Percentiles rank a stretch among this genome's conserved stretches.
Conservation (phyloP, 2,329 filamentous ascomycete genomes). For the Aspergillus pseudotamarii region DNA sequence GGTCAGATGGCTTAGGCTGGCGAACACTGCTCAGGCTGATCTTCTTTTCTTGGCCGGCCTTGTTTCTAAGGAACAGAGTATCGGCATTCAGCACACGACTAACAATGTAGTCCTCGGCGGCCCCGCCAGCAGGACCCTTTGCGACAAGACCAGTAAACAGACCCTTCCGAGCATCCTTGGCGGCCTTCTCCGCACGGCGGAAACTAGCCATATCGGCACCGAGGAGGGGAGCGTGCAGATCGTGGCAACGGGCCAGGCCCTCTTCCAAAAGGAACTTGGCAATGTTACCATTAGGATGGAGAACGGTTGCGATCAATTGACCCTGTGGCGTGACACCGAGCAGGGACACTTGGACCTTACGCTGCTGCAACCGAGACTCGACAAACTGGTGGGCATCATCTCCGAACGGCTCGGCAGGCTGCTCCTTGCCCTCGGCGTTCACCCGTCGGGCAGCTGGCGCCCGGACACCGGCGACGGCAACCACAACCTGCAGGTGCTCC, state of each 20-base stretch:
- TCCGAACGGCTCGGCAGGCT: slow-evolving; percentile 84
- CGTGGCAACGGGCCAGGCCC: slow-evolving; percentile 87
- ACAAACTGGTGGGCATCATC: slow-evolving; percentile 88
- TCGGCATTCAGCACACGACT: slow-evolving; percentile 86
- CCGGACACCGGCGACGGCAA: slow-evolving; percentile 85
- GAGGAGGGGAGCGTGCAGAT: slow-evolving; percentile 92
- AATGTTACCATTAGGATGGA: slow-evolving; percentile 91
- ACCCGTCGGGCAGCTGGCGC: slow-evolving; percentile 86
- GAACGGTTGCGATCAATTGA: slow-evolving; percentile 82
- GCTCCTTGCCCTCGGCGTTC: slow-evolving; percentile 76
- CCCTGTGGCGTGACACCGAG: slow-evolving; percentile 87
- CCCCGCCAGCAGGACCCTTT: slow-evolving; percentile 61
- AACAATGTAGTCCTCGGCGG: slow-evolving; percentile 77
- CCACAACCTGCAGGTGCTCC: slow-evolving; percentile 86
- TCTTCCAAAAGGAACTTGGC: slow-evolving; percentile 87
- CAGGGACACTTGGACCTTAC: slow-evolving; percentile 78
- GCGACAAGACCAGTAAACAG: slow-evolving; percentile 78
- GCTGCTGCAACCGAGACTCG: slow-evolving; percentile 81
- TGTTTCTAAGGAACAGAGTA: slow-evolving; percentile 82
- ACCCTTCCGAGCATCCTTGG: slow-evolving; percentile 74
- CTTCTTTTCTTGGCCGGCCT: slow-evolving; percentile 82
- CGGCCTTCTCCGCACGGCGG: slow-evolving; percentile 82
- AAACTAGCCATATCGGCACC: slow-evolving; percentile 85
- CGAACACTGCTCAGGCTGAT: slow-evolving; percentile 91
- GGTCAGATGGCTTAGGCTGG: slow-evolving; percentile 85